Evolutionary conservation across 2,329 filamentous ascomycete genomes (phyloP), one percentile per base, ranked within the genome.

Genomic region (Cercospora citrullina): DNA sequence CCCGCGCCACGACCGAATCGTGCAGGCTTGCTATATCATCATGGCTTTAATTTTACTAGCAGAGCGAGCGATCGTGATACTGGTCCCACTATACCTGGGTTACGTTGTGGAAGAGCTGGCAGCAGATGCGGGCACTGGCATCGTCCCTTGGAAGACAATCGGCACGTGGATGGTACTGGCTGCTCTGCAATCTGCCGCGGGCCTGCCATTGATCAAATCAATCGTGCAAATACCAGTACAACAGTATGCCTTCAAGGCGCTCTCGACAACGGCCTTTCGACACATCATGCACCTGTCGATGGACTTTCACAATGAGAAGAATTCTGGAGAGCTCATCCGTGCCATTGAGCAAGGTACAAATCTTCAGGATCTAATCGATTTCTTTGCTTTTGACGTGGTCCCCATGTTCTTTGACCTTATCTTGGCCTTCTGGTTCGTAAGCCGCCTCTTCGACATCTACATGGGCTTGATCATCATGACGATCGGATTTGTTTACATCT

Each of bases 51-150:
- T 91, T 72, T 82, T 95, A 23, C 77, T 93, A n/a, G 81, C 84
- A 62, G 87, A 89, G 65, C 92, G 94, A 71, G 87, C 87, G 5
- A 82, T 96, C 60, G 92, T 93, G 73, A 82, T 96, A 14, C 81
- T 96, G 51, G 87, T 93, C 33, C 93, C 93, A n/a, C 86, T 91
- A 21, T 91, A 95, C 76, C 87, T 94, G 33, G 93, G 92, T 71
- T 87, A 91, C 67, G 89, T 96, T 70, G 89, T 92, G 71, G 88
- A 95, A 74, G 87, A 87, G 68, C 81, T 96, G 23, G 84, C 84
- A 31, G 81, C 83, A 8, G 77, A 75, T 39, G 83, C 84, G 51
- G 79, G 82, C 53, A 82, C 76, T 72, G 79, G 78, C 45, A 71
- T 75, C 4, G 80, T 85, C 65, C 84, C 87, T 3, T 87, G 84